Conservation (phyloP, 495 filamentous ascomycete genomes). For the Hyaloscypha bicolor region DNA sequence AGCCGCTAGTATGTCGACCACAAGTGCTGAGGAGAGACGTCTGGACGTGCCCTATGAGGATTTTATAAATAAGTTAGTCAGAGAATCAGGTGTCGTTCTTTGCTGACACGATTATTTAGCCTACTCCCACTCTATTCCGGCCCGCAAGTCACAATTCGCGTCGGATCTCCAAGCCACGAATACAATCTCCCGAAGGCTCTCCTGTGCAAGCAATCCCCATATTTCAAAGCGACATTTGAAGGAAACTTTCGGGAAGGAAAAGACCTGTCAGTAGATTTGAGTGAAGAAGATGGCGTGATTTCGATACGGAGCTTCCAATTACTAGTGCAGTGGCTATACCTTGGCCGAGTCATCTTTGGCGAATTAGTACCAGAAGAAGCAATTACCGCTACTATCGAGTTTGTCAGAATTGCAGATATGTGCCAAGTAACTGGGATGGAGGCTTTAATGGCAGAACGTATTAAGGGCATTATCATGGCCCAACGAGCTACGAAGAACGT, state of each 20-base stretch:
- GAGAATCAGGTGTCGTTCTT: too few species aligned
- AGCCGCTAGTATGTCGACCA: too few species aligned
- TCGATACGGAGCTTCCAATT: constrained; percentile 33
- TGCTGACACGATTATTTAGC: not conserved
- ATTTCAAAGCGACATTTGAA: constrained; percentile 35
- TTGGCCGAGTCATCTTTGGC: constrained; percentile 28
- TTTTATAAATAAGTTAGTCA: too few species aligned
- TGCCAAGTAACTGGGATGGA: constrained; percentile 31
- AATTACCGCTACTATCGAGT: constrained; percentile 34
- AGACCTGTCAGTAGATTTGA: constrained; percentile 25
- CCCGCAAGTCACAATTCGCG: constrained; percentile 25
- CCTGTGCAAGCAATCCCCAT: constrained; percentile 33
- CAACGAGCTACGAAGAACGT: constrained; percentile 12
- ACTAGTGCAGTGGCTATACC: constrained; percentile 38
- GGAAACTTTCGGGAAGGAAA: constrained; percentile 29
- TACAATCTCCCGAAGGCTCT: constrained; percentile 32
- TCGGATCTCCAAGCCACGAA: constrained; percentile 28
- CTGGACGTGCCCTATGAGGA: too few species aligned
- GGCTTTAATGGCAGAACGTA: constrained; percentile 25
- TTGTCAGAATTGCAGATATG: constrained; percentile 37
- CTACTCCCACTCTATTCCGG: constrained; percentile 24
- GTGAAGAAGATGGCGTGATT: constrained; percentile 32
- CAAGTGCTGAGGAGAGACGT: too few species aligned
- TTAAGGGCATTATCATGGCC: constrained; percentile 28
- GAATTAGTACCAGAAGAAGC: constrained; percentile 23